Percentiles rank a stretch among this genome's conserved stretches.
Evolutionary conservation across 1,139 yeast genomes (phyloP).

Genomic region (Pichia sp.): DNA sequence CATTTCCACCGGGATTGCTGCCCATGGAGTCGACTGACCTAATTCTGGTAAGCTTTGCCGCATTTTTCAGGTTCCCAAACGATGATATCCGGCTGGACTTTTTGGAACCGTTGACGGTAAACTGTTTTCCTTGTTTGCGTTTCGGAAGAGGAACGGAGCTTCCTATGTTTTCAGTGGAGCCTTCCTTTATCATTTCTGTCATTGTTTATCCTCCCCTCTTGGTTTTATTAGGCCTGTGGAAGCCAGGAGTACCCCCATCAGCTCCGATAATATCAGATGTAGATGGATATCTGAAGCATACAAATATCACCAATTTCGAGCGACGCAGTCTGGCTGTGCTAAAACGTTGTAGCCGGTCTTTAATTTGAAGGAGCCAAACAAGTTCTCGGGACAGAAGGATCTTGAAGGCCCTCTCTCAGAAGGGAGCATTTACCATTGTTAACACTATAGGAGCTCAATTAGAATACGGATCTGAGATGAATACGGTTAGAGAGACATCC

Average conservation of each 20-base stretch:
- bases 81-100: constrained; percentile 29
- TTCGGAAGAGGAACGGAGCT: constrained; percentile 5
- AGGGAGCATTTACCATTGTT: background rate
- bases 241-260: background rate
- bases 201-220: background rate
- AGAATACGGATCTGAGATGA: background rate
- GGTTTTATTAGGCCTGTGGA: background rate
- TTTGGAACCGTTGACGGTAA: constrained; percentile 27
- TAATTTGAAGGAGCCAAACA: too few species aligned
- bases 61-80: constrained; percentile 25
- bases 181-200: background rate
- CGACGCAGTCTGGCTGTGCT: background rate
- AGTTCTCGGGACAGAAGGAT: background rate
- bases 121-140: constrained; percentile 29
- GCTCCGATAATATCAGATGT: background rate
- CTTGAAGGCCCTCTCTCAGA: background rate
- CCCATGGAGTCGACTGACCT: constrained; percentile 25
- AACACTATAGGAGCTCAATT: background rate
- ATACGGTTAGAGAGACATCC: background rate
- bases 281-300: background rate
- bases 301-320: background rate
- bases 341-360: background rate
- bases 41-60: constrained; percentile 29
- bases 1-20: constrained; percentile 3
- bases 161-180: background rate